Conservation (phyloP, 2,329 filamentous ascomycete species). For the Fusarium verrucosum region DNA sequence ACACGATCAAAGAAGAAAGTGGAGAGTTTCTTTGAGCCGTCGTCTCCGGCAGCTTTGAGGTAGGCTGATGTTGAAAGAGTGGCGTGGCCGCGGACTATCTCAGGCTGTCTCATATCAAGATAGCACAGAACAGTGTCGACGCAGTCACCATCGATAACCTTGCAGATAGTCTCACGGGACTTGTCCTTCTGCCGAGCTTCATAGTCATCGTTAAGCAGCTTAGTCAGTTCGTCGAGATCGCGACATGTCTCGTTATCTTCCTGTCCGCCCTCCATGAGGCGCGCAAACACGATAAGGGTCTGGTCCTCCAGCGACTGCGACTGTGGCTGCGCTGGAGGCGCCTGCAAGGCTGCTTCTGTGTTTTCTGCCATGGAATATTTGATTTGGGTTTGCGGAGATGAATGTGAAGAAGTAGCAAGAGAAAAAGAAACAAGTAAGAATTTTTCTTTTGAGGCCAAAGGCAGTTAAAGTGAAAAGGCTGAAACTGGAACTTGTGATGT, state of each 20-base stretch:
- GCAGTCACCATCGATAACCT: conserved; percentile 75
- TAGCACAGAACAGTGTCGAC: conserved; percentile 88
- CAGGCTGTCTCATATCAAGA: conserved; percentile 82
- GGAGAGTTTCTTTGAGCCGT: conserved; percentile 74
- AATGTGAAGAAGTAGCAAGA: not conserved
- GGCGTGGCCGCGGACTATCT: conserved; percentile 80
- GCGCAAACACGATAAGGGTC: conserved; percentile 82
- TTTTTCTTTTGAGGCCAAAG: not conserved
- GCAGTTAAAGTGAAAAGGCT: conserved; percentile 11
- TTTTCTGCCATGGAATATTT: conserved; percentile 47
- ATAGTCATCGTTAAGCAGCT: conserved; percentile 66
- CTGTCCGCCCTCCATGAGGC: conserved; percentile 88
- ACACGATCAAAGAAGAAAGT: conserved; percentile 79
- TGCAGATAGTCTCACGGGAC: conserved; percentile 60
- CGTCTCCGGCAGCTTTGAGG: conserved; percentile 77
- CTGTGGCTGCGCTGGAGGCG: conserved; percentile 45
- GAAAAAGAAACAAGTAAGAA: not conserved
- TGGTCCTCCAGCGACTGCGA: conserved; percentile 64
- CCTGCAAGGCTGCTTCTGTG: conserved; percentile 47
- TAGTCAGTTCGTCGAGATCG: conserved; percentile 67
- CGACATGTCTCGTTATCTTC: conserved; percentile 77
- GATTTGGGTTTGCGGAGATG: not conserved
- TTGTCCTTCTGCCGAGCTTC: conserved; percentile 56
- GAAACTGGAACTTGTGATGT: conserved; percentile 35
- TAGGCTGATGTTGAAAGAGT: conserved; percentile 85